Conservation (phyloP, 345 rosid genomes). For the Hibiscus mutabilis region DNA sequence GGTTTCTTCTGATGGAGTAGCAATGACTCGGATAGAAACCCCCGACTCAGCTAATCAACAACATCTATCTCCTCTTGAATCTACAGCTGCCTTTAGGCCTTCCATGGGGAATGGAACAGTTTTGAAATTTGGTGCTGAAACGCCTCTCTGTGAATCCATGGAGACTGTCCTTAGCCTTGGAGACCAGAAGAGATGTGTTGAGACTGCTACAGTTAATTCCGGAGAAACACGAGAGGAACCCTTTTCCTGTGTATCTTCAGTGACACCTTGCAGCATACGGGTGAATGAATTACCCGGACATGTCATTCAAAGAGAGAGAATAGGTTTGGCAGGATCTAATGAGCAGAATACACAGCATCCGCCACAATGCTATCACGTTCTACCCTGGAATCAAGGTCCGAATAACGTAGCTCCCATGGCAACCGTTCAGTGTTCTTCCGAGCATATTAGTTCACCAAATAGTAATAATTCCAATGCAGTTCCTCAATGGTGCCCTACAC, state of each 20-base stretch:
- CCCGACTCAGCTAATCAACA: slow-evolving; percentile 33
- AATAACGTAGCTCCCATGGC: slow-evolving; percentile 22
- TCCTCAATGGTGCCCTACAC: slow-evolving; percentile 46
- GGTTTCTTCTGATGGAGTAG: slow-evolving; percentile 44
- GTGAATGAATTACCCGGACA: slow-evolving; percentile 25
- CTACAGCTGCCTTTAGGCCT: slow-evolving; percentile 26
- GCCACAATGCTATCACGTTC: slow-evolving; percentile 28
- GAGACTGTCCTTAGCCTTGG: slow-evolving; percentile 47
- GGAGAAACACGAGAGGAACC: slow-evolving; percentile 33
- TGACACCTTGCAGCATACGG: slow-evolving; percentile 22
- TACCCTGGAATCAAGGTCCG: slow-evolving; percentile 38
- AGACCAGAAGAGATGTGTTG: slow-evolving; percentile 32
- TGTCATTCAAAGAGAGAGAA: slow-evolving; percentile 23
- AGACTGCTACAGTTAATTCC: slow-evolving; percentile 21
- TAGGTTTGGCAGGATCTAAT: slow-evolving; percentile 24
- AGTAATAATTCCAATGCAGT: slow-evolving; percentile 19
- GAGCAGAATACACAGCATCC: slow-evolving; percentile 21
- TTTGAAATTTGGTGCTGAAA: slow-evolving; percentile 52
- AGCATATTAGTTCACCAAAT: slow-evolving; percentile 18
- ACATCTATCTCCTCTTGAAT: slow-evolving; percentile 24
- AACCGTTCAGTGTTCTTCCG: slow-evolving; percentile 28
- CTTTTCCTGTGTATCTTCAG: slow-evolving; percentile 32
- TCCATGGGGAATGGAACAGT: slow-evolving; percentile 38
- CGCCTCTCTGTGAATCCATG: slow-evolving; percentile 48
- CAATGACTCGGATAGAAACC: slow-evolving; percentile 32